Evolutionary conservation across 1,284 basidiomycete genomes (phyloP).

Genomic region (Trichosporon sp.): DNA sequence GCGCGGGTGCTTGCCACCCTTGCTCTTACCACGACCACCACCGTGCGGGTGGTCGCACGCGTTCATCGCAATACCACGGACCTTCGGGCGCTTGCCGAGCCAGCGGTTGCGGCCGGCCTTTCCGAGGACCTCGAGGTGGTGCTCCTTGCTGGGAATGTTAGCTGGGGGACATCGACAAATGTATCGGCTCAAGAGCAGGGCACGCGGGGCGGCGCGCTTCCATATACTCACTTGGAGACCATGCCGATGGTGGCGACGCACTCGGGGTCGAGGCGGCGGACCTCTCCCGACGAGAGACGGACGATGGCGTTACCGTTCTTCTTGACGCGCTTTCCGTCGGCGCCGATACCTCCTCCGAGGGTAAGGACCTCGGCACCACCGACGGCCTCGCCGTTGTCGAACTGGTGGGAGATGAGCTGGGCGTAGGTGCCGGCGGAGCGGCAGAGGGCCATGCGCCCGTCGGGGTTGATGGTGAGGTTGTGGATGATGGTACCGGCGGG

Average conservation of each 20-base stretch:
- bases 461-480: constrained; percentile 70
- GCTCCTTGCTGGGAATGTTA: constrained; percentile 57
- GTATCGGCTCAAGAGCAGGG: no score
- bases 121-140: constrained; percentile 77
- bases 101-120: constrained; percentile 89
- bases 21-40: constrained; percentile 95
- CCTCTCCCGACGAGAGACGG: constrained; percentile 85
- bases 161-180: no score
- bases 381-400: constrained; percentile 50
- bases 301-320: constrained; percentile 58
- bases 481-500: constrained; percentile 89
- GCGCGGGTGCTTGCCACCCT: constrained; percentile 88
- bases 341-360: constrained; percentile 32
- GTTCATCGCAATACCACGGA: constrained; percentile 98
- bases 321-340: constrained; percentile 23
- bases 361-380: constrained; percentile 40
- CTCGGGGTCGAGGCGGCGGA: constrained; percentile 74
- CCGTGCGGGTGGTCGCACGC: constrained; percentile 95
- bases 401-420: constrained; percentile 66
- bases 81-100: constrained; percentile 80
- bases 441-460: constrained; percentile 75
- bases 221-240: constrained; percentile 67
- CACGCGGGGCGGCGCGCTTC: no score
- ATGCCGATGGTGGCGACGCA: constrained; percentile 87
- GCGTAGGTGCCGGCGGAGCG: constrained; percentile 85